These are phyloP conservation scores for Coleophoma crateriformis DNA, from an alignment of 2,329 filamentous ascomycete species.

Conservation along the genomic window DNA sequence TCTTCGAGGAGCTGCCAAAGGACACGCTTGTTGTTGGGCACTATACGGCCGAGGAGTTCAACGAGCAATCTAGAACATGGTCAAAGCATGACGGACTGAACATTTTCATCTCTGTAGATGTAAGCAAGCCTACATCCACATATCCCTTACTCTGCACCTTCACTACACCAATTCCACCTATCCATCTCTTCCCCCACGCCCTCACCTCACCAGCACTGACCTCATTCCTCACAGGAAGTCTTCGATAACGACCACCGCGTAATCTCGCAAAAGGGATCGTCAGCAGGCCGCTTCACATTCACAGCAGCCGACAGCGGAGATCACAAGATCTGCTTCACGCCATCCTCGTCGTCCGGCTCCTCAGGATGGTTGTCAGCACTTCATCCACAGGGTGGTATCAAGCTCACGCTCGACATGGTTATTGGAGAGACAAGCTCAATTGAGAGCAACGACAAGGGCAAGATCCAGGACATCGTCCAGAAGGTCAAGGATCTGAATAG, in stretches of 20 bases:
- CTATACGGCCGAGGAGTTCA: slow-evolving; percentile 82
- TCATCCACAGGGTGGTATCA: slow-evolving; percentile 68
- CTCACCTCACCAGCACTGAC: slow-evolving; percentile 6
- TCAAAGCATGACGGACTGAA: slow-evolving; percentile 67
- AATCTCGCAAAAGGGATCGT: slow-evolving; percentile 74
- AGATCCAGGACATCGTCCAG: slow-evolving; percentile 83
- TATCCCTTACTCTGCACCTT: background rate
- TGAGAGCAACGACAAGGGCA: slow-evolving; percentile 87
- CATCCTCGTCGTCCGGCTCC: slow-evolving; percentile 65
- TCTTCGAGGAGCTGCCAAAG: slow-evolving; percentile 97
- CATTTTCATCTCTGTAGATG: slow-evolving; percentile 88
- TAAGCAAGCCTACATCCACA: slow-evolving; percentile 29
- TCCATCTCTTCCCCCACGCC: background rate
- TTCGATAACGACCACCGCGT: slow-evolving; percentile 98
- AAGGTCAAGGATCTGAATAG: slow-evolving; percentile 87
- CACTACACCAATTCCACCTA: background rate
- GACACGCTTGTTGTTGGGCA: slow-evolving; percentile 94
- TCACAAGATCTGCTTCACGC: slow-evolving; percentile 92
- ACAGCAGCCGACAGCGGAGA: slow-evolving; percentile 90
- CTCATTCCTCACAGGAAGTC: slow-evolving; percentile 56
- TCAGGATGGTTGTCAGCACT: slow-evolving; percentile 66
- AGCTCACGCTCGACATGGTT: slow-evolving; percentile 80
- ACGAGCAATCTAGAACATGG: slow-evolving; percentile 65
- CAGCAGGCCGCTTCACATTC: slow-evolving; percentile 87
- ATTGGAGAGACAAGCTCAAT: slow-evolving; percentile 94